Evolutionary conservation across 441 rosid species (phyloP).

Genomic region (Euphorbia schlechtendalii): DNA sequence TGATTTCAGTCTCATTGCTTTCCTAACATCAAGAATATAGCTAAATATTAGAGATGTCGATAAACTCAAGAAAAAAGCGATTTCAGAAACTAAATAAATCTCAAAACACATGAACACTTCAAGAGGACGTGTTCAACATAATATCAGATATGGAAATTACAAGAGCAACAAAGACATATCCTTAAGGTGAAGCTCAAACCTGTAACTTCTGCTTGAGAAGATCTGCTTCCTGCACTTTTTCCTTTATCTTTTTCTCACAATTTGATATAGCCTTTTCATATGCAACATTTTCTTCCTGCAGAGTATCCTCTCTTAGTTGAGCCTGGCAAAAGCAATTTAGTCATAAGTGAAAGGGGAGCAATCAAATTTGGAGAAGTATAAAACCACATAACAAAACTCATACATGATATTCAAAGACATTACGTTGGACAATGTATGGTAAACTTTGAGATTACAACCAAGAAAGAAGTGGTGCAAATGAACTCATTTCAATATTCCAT

Average conservation of each 20-base stretch:
- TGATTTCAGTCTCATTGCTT: slow-evolving; percentile 53
- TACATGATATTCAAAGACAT: slow-evolving; percentile 3
- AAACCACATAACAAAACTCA: background rate
- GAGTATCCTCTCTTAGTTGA: slow-evolving; percentile 70
- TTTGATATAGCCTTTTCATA: slow-evolving; percentile 67
- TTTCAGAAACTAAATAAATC: background rate
- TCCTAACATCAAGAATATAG: slow-evolving; percentile 34
- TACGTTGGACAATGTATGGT: background rate
- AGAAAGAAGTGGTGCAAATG: background rate
- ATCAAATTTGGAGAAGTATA: background rate
- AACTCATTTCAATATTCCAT: background rate
- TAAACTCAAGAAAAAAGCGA: background rate
- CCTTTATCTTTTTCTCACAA: slow-evolving; percentile 61
- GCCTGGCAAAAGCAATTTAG: slow-evolving; percentile 36
- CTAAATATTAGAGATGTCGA: background rate
- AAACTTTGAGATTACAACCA: background rate
- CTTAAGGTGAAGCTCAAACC: slow-evolving; percentile 34
- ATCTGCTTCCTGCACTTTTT: slow-evolving; percentile 61
- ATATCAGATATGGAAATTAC: background rate
- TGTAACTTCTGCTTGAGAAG: slow-evolving; percentile 46
- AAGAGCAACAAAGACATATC: slow-evolving; percentile 3
- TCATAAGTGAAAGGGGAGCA: background rate
- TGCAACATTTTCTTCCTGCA: slow-evolving; percentile 63
- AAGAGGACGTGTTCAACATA: background rate
- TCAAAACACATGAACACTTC: background rate